Evolutionary conservation across 257 asterid species (phyloP), one percentile per base, ranked within the genome.

Genomic region (Ophiorrhiza pumila): DNA sequence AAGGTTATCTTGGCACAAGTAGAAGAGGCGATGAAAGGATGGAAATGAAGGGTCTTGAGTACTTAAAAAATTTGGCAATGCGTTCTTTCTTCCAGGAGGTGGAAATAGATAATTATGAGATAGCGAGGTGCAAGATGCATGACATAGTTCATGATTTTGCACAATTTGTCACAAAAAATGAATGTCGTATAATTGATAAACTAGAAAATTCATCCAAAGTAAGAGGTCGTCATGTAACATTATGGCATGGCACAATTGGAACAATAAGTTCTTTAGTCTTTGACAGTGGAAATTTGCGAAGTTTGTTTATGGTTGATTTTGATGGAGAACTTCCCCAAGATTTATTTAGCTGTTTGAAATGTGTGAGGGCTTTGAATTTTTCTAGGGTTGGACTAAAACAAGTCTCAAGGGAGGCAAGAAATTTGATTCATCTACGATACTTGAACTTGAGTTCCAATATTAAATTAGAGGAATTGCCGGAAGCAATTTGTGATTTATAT

Each of bases 71-170:
- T 17, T 75, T 79, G 32, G 53, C 67, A 46, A 65, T 23, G 74
- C 53, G 55, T 18, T 70, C 71, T 45, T 37, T 70, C 12, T 71
- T 79, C 32, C 72, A 57, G 10, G 77, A 65, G 23, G 5, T 17
- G 10, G 17, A 14, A 67, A 22, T 7, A 25, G 71, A 10, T 1
- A 2, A 47, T 41, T 4, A 29, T 0, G 4, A 1, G 2, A 37
- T 20, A 5, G 7, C 5, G 5, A n/a, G n/a, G n/a, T 74, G 71
- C 35, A 79, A 65, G 35, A 75, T 75, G 74, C 83, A 79, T 29
- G 83, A 79, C 41, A 70, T 74, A 31, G 27, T 76, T 2, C 61
- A 57, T 32, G 63, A 75, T 5, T 75, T 69, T 47, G 74, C 27
- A 53, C 68, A 32, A 57, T n/a, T n/a, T n/a, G n/a, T n/a, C n/a